Evolutionary conservation across 345 rosid species (phyloP).

Genomic region (Luvunga scandens): DNA sequence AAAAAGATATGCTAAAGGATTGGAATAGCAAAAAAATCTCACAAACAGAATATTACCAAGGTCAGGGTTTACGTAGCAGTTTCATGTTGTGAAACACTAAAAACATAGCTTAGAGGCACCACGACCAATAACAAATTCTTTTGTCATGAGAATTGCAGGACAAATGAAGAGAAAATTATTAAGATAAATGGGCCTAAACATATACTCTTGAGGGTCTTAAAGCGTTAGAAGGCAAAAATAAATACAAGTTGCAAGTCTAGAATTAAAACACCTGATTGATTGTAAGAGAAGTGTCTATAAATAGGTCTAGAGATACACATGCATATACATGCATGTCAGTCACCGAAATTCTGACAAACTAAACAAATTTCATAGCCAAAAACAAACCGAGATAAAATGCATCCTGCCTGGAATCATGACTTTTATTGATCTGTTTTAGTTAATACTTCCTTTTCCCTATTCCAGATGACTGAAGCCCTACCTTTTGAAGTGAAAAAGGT

Average conservation of each 20-base stretch:
- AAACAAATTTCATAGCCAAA: background rate
- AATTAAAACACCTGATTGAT: background rate
- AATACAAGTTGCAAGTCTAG: background rate
- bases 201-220: background rate
- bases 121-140: background rate
- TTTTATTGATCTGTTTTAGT: background rate
- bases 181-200: background rate
- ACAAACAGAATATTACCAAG: background rate
- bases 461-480: background rate
- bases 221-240: background rate
- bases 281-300: background rate
- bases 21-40: background rate
- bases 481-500: background rate
- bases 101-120: background rate
- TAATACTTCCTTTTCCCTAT: background rate
- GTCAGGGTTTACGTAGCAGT: background rate
- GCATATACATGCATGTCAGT: background rate
- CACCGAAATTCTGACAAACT: background rate
- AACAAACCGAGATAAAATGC: background rate
- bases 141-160: background rate
- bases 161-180: background rate
- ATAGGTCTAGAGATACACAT: background rate
- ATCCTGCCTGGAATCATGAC: background rate
- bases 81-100: background rate
- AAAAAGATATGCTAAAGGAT: background rate